Evolutionary conservation across 805 yeast species (phyloP), one percentile per base, ranked within the genome.

Genomic region (Spathaspora passalidarum): DNA sequence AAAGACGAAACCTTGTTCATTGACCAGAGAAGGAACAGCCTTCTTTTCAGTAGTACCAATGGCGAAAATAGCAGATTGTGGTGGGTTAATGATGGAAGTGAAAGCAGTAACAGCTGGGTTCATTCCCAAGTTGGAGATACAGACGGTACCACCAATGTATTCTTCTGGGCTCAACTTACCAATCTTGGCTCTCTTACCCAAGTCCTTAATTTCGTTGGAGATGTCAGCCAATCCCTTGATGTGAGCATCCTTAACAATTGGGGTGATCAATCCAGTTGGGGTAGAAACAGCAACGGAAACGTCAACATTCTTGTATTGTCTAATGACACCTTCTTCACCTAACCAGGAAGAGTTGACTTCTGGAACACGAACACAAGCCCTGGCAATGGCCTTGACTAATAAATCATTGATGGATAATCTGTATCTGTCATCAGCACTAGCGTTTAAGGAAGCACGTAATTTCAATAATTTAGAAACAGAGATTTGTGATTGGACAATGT

Each of bases 121-220:
- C 99, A 94, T 94, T 66, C 99, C 99, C 79, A 94, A 78, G 85
- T 94, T 94, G 55, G 98, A 94, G 63, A 94, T 92, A 68, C 97
- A 90, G 69, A 94, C 88, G 58, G 99, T 91, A 65, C 99, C 99
- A 61, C 99, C 99, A 80, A 89, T 96, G 84, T 87, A 94, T 76
- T 94, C 99, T 69, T 89, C 96, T 52, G 99, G 99, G 55, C 73
- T 64, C 67, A 94, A 83, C 78, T 92, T 94, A 73, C 89, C 90
- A 49, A 79, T 89, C 72, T 92, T 90, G 51, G 99, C 99, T 72
- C 94, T 88, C 79, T 87, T 87, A 56, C 97, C 98, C 57, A 94
- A 79, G 57, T 86, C 97, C 78, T 94, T 94, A 61, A 88, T 80
- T 65, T 85, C 88, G 50, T 68, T 66, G 37, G 98, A 92, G 62